These are phyloP conservation scores for Xylariaceae sp. DNA, from an alignment of 2,329 filamentous ascomycete genomes.

Conservation along the genomic window DNA sequence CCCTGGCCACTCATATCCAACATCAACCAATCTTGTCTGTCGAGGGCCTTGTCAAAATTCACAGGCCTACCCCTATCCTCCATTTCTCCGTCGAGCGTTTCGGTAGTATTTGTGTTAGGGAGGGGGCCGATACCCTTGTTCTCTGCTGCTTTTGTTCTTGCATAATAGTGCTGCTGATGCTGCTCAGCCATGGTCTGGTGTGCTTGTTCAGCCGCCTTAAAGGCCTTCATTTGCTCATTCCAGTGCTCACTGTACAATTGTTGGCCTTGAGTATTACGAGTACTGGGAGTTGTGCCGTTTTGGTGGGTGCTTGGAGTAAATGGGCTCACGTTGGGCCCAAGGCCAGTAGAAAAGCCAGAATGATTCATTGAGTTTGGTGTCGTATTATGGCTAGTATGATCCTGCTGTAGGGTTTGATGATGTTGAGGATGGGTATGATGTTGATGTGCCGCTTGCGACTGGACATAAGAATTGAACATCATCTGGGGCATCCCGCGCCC, in stretches of 20 bases:
- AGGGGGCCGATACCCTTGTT: slow-evolving; percentile 63
- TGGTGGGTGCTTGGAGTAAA: slow-evolving; percentile 53
- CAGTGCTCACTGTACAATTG: slow-evolving; percentile 64
- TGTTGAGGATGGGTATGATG: slow-evolving; percentile 63
- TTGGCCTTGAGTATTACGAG: slow-evolving; percentile 49
- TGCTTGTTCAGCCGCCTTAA: slow-evolving; percentile 70
- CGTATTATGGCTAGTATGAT: slow-evolving; percentile 51
- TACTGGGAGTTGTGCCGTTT: slow-evolving; percentile 51
- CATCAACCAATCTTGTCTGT: slow-evolving; percentile 83
- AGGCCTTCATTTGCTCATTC: slow-evolving; percentile 79
- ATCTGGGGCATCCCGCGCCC: slow-evolving; percentile 55
- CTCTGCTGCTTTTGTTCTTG: slow-evolving; percentile 63
- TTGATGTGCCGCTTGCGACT: slow-evolving; percentile 42
- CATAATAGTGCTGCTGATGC: slow-evolving; percentile 66
- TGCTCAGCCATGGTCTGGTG: slow-evolving; percentile 67
- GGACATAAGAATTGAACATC: slow-evolving; percentile 57
- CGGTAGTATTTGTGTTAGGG: slow-evolving; percentile 45
- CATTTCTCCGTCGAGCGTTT: slow-evolving; percentile 50
- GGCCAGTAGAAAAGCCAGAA: slow-evolving; percentile 58
- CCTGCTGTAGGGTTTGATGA: slow-evolving; percentile 56
- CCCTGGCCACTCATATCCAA: slow-evolving; percentile 96
- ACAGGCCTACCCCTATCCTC: slow-evolving; percentile 58
- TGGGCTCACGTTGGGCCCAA: slow-evolving; percentile 61
- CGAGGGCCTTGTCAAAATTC: slow-evolving; percentile 61
- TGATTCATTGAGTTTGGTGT: slow-evolving; percentile 57